Percentiles rank a stretch among this genome's conserved stretches.
phyloP scores from a whole-genome alignment of 2,329 filamentous ascomycete species.

The Grosmannia penicillata region DNA sequence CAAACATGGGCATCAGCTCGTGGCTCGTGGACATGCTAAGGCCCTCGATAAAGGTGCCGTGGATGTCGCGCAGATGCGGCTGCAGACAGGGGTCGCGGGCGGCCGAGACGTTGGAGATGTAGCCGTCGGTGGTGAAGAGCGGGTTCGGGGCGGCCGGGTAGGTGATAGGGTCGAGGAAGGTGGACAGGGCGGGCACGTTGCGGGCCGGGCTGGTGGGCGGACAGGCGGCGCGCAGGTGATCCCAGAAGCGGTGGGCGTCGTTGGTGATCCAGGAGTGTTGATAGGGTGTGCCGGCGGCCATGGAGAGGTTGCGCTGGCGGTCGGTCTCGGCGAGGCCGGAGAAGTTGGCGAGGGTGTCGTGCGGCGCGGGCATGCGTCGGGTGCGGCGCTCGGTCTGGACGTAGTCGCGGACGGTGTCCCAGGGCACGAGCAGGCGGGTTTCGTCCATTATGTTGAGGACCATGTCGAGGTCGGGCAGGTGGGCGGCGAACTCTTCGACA shows the following conservation, averaged over 20 bases:
- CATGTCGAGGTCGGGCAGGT: constrained; percentile 51
- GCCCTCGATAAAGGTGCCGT: constrained; percentile 39
- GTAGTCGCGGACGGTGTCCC: constrained; percentile 36
- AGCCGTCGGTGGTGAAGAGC: constrained; percentile 22
- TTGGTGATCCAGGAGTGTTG: constrained; percentile 31
- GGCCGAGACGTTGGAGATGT: constrained; percentile 39
- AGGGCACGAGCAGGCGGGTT: constrained; percentile 43
- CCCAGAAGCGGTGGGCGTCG: constrained; percentile 39
- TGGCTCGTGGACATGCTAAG: constrained; percentile 32
- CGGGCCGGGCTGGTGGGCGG: constrained; percentile 34
- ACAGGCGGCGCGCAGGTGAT: constrained; percentile 40
- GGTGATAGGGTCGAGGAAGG: constrained; percentile 14
- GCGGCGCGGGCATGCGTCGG: constrained; percentile 26
- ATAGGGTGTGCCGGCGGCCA: constrained; percentile 14
- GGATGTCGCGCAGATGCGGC: constrained; percentile 26
- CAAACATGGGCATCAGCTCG: constrained; percentile 40
- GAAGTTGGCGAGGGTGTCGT: constrained; percentile 26
- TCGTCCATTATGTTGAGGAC: constrained; percentile 51
- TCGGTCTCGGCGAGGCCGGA: constrained; percentile 25
- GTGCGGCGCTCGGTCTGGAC: constrained; percentile 30
- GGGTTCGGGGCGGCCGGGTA: constrained; percentile 6
- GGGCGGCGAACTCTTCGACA: constrained; percentile 32
- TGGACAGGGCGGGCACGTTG: constrained; percentile 20
- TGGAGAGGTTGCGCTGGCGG: constrained; percentile 10
- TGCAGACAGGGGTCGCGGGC: constrained; percentile 40